Percentiles rank a stretch among this genome's conserved stretches.
These are phyloP conservation scores for Phytophthora boehmeriae DNA, from an alignment of 352 stramenopile genomes.

Conservation along the genomic window DNA sequence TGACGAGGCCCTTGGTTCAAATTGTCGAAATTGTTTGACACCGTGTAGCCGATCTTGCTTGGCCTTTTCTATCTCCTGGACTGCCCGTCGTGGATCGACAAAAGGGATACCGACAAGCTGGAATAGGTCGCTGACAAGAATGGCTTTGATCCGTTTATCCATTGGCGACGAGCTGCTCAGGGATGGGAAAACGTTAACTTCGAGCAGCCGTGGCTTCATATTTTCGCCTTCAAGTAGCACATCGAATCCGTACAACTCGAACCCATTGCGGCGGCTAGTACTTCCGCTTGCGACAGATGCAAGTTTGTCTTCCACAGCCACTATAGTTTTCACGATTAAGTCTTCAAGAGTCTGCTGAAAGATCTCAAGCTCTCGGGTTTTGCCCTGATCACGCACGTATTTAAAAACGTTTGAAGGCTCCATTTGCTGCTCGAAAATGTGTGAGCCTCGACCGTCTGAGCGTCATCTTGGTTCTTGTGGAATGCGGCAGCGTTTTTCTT, in stretches of 20 bases:
- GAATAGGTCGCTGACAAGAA: constrained; percentile 87
- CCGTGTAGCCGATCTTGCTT: constrained; percentile 59
- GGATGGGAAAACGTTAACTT: constrained; percentile 92
- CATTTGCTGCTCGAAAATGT: constrained; percentile 80
- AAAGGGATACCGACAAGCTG: constrained; percentile 77
- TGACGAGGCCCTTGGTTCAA: neutral
- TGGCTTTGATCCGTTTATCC: constrained; percentile 91
- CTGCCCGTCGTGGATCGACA: constrained; percentile 36
- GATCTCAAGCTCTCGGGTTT: constrained; percentile 36
- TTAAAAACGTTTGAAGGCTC: constrained; percentile 67
- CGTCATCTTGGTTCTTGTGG: constrained; percentile 70
- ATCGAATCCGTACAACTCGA: constrained; percentile 92
- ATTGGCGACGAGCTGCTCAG: constrained; percentile 86
- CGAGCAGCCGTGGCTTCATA: constrained; percentile 86
- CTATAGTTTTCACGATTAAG: constrained; percentile 90
- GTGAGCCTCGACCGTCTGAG: constrained; percentile 40
- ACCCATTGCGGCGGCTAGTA: constrained; percentile 48
- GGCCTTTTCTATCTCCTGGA: constrained; percentile 43
- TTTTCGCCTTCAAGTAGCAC: constrained; percentile 77
- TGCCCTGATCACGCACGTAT: constrained; percentile 47
- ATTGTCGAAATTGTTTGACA: constrained; percentile 27
- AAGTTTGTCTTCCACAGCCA: constrained; percentile 86
- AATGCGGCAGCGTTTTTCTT: constrained; percentile 86
- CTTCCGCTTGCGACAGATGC: constrained; percentile 32
- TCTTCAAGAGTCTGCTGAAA: constrained; percentile 66